Percentiles rank a stretch among this genome's conserved stretches.
These are phyloP conservation scores for Dictyostelium brefeldianum DNA, from an alignment of 78 protist species.

Conservation along the genomic window DNA sequence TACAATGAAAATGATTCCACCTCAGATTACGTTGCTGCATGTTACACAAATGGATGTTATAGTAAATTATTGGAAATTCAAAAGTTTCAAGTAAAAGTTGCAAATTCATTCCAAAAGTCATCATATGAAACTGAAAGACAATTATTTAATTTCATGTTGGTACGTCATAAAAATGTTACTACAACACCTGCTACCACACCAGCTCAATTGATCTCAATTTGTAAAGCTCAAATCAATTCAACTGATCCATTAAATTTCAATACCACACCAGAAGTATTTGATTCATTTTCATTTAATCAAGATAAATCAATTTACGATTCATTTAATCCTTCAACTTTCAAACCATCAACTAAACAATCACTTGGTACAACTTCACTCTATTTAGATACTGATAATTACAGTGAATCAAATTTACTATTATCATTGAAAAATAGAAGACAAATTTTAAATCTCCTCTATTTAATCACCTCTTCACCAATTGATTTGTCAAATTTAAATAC, in stretches of 20 bases:
- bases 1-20: conserved; percentile 61
- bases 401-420: background rate
- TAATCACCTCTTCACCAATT: background rate
- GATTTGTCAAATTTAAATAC: background rate
- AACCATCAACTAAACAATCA: background rate
- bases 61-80: conserved; percentile 37
- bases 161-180: background rate
- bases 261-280: background rate
- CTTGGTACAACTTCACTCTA: background rate
- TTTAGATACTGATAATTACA: background rate
- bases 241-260: background rate
- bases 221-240: background rate
- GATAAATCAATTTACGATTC: conserved; percentile 26
- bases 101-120: conserved; percentile 40
- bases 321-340: conserved; percentile 20
- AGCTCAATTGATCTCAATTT: background rate
- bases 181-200: background rate
- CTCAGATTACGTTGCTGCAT: conserved; percentile 38
- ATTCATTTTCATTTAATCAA: conserved; percentile 40
- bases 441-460: conserved; percentile 10
- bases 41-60: conserved; percentile 41
- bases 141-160: conserved; percentile 24
- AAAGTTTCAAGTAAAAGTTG: conserved; percentile 58
- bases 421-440: background rate
- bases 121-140: conserved; percentile 24